Evolutionary conservation across 2,329 filamentous ascomycete species (phyloP), one percentile per base, ranked within the genome.

Genomic region (Aspergillus awamori): DNA sequence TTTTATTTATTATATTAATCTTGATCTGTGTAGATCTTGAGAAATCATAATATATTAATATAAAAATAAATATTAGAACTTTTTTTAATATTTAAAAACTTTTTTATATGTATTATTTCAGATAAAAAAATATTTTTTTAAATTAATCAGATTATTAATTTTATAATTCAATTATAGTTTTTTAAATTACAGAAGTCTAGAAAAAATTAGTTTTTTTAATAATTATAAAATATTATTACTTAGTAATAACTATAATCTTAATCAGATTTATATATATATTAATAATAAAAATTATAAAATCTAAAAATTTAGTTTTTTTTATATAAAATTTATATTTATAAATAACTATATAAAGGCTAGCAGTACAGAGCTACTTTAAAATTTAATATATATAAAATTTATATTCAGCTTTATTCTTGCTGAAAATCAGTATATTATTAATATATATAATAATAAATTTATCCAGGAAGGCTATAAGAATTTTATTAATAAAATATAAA

Each of bases 381-480:
- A 8, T 15, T 47, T 28, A 36, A 30, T 56, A 54, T 20, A 54
- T 28, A 26, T 39, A 4, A 15, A 41, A 26, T 28, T 43, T 15
- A 54, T 41, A 24, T n/a, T 43, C 5, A 1, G 1, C 13, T 41
- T 22, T 15, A 24, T 38, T 55, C 30, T 43, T 17, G 28, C 13
- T 56, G 13, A 17, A 20, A 13, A 47, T 26, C 36, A 47, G 5
- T 24, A 15, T 56, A 8, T 36, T 38, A 20, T 30, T 30, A 39
- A 53, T 47, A 48, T 30, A 30, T 24, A 28, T 45, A n/a, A 22
- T 56, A 48, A 45, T 48, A 56, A 30, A 28, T n/a, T 47, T 22
- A 26, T 22, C 4, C 22, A 41, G 17, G 15, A 43, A 55, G 17
- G 17, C n/a, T 55, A 55, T 55, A 11, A 53, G 1, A 13, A 55